Percentiles rank a stretch among this genome's conserved stretches.
These are phyloP conservation scores for Arabidopsis lyrata DNA, from an alignment of 441 rosid species.

Conservation along the genomic window DNA sequence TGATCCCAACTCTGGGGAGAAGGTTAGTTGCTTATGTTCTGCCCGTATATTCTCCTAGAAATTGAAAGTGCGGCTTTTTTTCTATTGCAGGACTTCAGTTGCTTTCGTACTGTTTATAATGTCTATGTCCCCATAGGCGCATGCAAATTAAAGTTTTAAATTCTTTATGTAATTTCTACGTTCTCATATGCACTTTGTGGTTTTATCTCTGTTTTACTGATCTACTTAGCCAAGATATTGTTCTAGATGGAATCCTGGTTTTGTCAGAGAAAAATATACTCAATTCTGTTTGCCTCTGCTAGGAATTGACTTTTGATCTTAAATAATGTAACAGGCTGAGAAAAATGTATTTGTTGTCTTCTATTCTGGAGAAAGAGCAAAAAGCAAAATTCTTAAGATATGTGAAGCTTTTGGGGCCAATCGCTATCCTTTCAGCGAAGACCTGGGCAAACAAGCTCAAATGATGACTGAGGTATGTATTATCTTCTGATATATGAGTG, in stretches of 20 bases:
- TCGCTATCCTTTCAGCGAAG: constrained; percentile 86
- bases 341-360: constrained; percentile 86
- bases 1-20: constrained; percentile 90
- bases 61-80: neutral
- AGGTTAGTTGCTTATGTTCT: constrained; percentile 53
- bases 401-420: constrained; percentile 98
- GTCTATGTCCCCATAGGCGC: neutral
- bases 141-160: neutral
- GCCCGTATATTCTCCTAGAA: constrained; percentile 13
- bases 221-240: neutral
- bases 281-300: constrained; percentile 32
- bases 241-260: constrained; percentile 15
- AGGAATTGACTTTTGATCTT: constrained; percentile 37
- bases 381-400: constrained; percentile 82
- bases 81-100: constrained; percentile 13
- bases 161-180: neutral
- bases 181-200: constrained; percentile 10
- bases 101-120: constrained; percentile 8
- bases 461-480: constrained; percentile 67
- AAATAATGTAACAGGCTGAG: constrained; percentile 66
- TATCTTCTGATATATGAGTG: constrained; percentile 22
- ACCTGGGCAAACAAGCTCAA: constrained; percentile 69
- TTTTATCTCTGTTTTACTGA: constrained; percentile 7
- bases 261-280: constrained; percentile 3
- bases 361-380: constrained; percentile 88